Evolutionary conservation across 345 rosid species (phyloP), one percentile per base, ranked within the genome.

Genomic region (Boechera stricta): DNA sequence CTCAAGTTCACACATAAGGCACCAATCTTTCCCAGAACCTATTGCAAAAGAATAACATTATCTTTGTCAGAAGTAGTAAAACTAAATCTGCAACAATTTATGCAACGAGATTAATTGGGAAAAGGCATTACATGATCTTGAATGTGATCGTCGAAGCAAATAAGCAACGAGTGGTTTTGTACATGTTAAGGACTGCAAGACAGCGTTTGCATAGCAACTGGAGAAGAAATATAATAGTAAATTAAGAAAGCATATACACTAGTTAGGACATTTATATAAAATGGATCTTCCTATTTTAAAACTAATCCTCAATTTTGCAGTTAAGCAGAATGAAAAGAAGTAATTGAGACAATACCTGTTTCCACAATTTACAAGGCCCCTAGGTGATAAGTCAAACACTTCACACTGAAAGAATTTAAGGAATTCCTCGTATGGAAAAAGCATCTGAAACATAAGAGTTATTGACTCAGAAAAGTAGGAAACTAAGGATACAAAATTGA

Each of bases 151-250:
- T 48, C 60, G 89, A 51, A 91, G 92, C 84, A 88, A 82, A 81
- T 84, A 91, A 69, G 85, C 85, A 74, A 82, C 77, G 39, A 88
- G 90, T 75, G 97, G 97, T 85, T 86, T 91, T 57, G 92, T 91
- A 86, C 88, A 85, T 71, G 92, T 87, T 82, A 89, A 79, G 75
- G 92, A 89, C 78, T 91, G 97, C 82, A 91, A 84, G 64, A 89
- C 92, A 31, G 97, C 94, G 81, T 91, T 91, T 21, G 97, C 97
- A 84, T 89, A 89, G 87, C 97, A 91, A 72, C 94, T 91, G 94
- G 67, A 64, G 38, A 69, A 55, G 51, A 75, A 69, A 74, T 16
- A 36, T 41, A 29, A 32, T 57, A 47, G 44, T 18, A 69, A 45
- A 18, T 60, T 35, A 10, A 63, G 68, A 38, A 59, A 72, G 56